Evolutionary conservation across 2,329 filamentous ascomycete genomes (phyloP), one percentile per base, ranked within the genome.

Genomic region (Raffaelea arxii): DNA sequence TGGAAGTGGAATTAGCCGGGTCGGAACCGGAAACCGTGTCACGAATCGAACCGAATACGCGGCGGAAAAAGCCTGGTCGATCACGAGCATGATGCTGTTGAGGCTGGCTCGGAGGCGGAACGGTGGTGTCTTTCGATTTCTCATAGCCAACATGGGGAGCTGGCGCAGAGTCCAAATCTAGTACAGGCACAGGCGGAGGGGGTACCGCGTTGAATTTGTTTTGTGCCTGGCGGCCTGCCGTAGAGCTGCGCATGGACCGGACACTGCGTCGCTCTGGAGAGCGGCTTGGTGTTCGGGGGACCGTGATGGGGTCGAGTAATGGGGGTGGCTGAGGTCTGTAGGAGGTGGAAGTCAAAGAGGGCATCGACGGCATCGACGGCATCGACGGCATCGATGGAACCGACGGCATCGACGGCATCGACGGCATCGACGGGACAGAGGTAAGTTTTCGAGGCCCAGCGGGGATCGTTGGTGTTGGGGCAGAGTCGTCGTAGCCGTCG

Each of bases 51-150:
- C 84, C 86, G 68, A 97, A 97, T 35, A 97, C 86, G 52, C 91
- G 80, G 56, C 88, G 81, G 69, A 97, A 97, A 69, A 98, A 97
- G 19, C 92, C 90, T 9, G 78, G 86, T 48, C 81, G 80, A 58
- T 87, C 82, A 59, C 84, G 86, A 44, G 5, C 37, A 3, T 42
- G 47, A 7, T 19, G 35, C n/a, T 36, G 44, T 18, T 43, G 48
- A 16, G 41, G 37, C 44, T 35, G 24, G 6, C 40, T n/a, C 62
- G 50, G 60, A 62, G 71, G 56, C 63, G 66, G 52, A 50, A 65
- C 64, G 49, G 66, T n/a, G n/a, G n/a, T 59, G 44, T 75, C 73
- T 56, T 78, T 79, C 32, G 71, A 61, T 60, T 80, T 80, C 52
- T 73, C 74, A 55, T 80, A 80, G 41, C 75, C 74, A 42, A 80